These are phyloP conservation scores for Coprinopsis marcescibilis DNA, from an alignment of 768 basidiomycete species.

Conservation along the genomic window DNA sequence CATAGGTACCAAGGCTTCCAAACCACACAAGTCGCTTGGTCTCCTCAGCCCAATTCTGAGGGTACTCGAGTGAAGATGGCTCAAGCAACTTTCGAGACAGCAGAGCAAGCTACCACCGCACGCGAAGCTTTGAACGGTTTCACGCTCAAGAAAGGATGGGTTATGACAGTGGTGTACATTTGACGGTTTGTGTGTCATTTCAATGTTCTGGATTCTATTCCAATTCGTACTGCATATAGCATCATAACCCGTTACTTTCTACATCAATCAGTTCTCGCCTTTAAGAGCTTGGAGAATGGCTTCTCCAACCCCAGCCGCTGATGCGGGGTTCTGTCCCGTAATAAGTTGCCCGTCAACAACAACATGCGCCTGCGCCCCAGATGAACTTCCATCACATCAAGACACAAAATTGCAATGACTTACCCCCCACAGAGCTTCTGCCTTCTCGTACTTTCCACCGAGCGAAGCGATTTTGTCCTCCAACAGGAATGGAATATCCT, in stretches of 20 bases:
- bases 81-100: conserved; percentile 70
- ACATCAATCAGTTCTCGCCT: conserved; percentile 6
- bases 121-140: conserved; percentile 83
- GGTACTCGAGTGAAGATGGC: conserved; percentile 74
- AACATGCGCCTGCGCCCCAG: conserved; percentile 38
- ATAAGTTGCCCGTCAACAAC: conserved; percentile 53
- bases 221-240: conserved; percentile 6
- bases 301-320: conserved; percentile 50
- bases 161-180: conserved; percentile 74
- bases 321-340: conserved; percentile 74
- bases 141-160: conserved; percentile 79
- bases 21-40: conserved; percentile 60
- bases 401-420: conserved; percentile 19
- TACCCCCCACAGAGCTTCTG: conserved; percentile 50
- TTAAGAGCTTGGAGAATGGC: conserved; percentile 48
- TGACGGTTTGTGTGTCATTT: conserved; percentile 20
- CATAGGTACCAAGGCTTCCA: conserved; percentile 80
- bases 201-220: conserved; percentile 16
- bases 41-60: conserved; percentile 60
- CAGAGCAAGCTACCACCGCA: conserved; percentile 69
- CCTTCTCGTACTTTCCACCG: conserved; percentile 64
- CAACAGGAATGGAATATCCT: conserved; percentile 66
- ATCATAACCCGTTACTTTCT: conserved; percentile 9
- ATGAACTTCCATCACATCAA: conserved; percentile 1
- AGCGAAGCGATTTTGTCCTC: conserved; percentile 59